These are phyloP conservation scores for Penicillium maclennaniae DNA, from an alignment of 495 filamentous ascomycete genomes.

Conservation along the genomic window DNA sequence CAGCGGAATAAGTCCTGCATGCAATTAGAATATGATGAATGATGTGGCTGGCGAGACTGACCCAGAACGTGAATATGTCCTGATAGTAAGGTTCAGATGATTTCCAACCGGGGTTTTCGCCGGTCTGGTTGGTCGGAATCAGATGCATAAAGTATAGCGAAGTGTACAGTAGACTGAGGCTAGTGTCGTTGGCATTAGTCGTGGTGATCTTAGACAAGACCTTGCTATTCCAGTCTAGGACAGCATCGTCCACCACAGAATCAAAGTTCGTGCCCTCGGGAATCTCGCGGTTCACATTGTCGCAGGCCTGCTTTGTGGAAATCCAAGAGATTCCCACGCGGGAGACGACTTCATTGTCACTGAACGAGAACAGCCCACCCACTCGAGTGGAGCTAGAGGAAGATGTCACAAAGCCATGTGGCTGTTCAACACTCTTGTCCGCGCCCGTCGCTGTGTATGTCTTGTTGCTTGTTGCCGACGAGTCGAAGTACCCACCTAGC, in stretches of 20 bases:
- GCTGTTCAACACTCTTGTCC: constrained; percentile 26
- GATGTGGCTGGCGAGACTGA: constrained; percentile 21
- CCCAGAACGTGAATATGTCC: constrained; percentile 50
- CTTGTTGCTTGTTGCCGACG: constrained; percentile 33
- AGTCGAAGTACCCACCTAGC: constrained; percentile 54
- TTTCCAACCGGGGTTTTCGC: constrained; percentile 65
- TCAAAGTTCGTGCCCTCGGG: constrained; percentile 44
- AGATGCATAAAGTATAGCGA: constrained; percentile 67
- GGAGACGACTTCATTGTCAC: constrained; percentile 46
- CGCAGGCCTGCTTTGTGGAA: constrained; percentile 59
- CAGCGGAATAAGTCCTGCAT: constrained; percentile 59
- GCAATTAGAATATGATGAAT: background rate
- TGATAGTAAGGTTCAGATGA: constrained; percentile 60
- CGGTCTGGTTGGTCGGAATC: constrained; percentile 67
- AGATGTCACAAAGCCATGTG: constrained; percentile 25
- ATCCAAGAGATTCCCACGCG: constrained; percentile 71
- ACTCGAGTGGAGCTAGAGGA: constrained; percentile 27
- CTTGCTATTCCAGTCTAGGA: constrained; percentile 55
- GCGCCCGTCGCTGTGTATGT: constrained; percentile 29
- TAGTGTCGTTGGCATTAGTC: constrained; percentile 49
- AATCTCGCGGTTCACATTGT: constrained; percentile 56
- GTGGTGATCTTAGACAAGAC: constrained; percentile 63
- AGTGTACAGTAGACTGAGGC: constrained; percentile 59
- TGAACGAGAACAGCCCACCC: constrained; percentile 35
- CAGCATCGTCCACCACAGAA: constrained; percentile 44